Evolutionary conservation across 2,329 filamentous ascomycete species (phyloP), one percentile per base, ranked within the genome.

Genomic region (Botrytis fragariae): DNA sequence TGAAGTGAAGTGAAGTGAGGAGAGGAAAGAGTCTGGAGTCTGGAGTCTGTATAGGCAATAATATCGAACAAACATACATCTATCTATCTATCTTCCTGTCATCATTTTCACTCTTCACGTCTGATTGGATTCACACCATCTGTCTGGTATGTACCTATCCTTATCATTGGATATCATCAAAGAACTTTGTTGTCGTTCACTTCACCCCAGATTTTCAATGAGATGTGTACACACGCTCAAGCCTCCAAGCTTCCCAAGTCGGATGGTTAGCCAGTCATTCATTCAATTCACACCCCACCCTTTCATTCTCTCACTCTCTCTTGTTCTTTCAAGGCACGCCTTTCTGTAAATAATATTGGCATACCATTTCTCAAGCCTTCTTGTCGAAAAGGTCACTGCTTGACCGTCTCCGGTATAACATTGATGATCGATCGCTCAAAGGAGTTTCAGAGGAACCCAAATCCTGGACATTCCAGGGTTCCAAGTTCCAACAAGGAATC

Each of bases 381-480:
- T 25, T 6, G 12, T 14, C 5, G 22, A 35, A 60, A 3, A 25
- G 35, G 22, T 32, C n/a, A 20, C 5, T 25, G 2, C 59, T 61
- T 61, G 59, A 4, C 59, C 22, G 2, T 61, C 59, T 61, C 59
- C 59, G 59, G 59, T 39, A 39, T 61, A 39, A 61, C 25, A 39
- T 61, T 25, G 20, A 44, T 20, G 10, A n/a, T 57, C 29, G 35
- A 22, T 61, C 60, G 57, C 60, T 69, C 65, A n/a, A 71, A 39
- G 69, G 59, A 63, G 29, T 63, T 42, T 61, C 59, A 64, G 54
- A 54, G 44, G 59, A 63, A 29, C 39, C 29, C 29, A 62, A 45
- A 62, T 18, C 39, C 42, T 18, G 39, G 20, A 39, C 51, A 48
- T 29, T 71, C 59, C 42, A 35, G 10, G n/a, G 51, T 32, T 57